These are phyloP conservation scores for Mollisiaceae sp. DNA, from an alignment of 2,329 filamentous ascomycete genomes.

Conservation along the genomic window DNA sequence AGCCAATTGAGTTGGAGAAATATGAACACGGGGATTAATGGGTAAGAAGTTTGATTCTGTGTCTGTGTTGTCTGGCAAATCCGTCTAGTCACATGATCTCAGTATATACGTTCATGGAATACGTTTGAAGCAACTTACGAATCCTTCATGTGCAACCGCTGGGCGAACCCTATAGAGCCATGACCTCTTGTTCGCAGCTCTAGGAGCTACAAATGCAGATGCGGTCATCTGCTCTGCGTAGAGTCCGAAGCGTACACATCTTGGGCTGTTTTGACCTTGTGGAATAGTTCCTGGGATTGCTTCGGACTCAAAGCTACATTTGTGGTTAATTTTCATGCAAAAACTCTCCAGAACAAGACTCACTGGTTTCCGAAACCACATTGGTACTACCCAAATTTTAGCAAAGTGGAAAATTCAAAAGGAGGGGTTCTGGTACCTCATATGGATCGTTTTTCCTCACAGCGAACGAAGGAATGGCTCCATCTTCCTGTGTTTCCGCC, in stretches of 20 bases:
- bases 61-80: constrained; percentile 42
- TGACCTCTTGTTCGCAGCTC: constrained; percentile 44
- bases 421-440: constrained; percentile 45
- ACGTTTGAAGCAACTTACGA: constrained; percentile 19
- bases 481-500: constrained; percentile 65
- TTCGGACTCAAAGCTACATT: constrained; percentile 47
- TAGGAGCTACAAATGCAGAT: constrained; percentile 50
- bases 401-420: constrained; percentile 16
- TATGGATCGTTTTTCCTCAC: constrained; percentile 60
- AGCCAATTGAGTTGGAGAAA: constrained; percentile 52
- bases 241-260: constrained; percentile 48
- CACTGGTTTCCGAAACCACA: constrained; percentile 55
- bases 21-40: constrained; percentile 52
- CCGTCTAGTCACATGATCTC: constrained; percentile 39
- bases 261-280: constrained; percentile 50
- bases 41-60: constrained; percentile 52
- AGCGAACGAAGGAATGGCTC: constrained; percentile 57
- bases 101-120: constrained; percentile 36
- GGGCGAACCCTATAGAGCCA: constrained; percentile 52
- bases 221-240: constrained; percentile 53
- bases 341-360: neutral
- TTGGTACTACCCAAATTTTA: constrained; percentile 51
- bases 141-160: constrained; percentile 47
- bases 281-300: constrained; percentile 49
- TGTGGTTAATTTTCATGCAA: constrained; percentile 36